Evolutionary conservation across 306 rosid species (phyloP), one percentile per base, ranked within the genome.

Genomic region (Spatholobus suberectus): DNA sequence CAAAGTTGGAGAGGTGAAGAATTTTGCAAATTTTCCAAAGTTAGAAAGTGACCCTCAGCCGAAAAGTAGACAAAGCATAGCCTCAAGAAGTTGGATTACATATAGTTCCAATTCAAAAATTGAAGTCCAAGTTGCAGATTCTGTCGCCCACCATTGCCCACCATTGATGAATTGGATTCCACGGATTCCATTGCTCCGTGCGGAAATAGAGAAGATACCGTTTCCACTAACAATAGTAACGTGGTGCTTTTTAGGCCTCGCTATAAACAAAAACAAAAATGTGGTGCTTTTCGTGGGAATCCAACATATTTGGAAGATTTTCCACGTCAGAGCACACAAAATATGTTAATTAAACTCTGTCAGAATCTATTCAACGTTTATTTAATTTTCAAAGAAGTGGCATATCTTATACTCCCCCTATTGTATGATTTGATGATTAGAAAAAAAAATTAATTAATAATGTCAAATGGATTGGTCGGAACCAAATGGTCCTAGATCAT

Each of bases 61-160:
- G 52, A 81, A 81, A 63, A 73, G 74, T 43, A 44, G 14, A 46
- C 29, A 70, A 79, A n/a, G 1, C 8, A 18, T 1, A 47, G 17
- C 17, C 44, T 37, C 29, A 34, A 27, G 8, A 23, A 41, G 8
- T 21, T 73, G 17, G 47, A 29, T 40, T 55, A 18, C 44, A n/a
- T n/a, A 40, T 9, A 32, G 15, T 66, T 75, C 3, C 9, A 74
- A 41, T 82, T 38, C 76, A 18, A 82, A 73, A 21, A 47, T 65
- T 24, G 23, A 55, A 82, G 65, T 82, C 86, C 63, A 68, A 76
- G 55, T 51, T 74, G 69, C 20, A 82, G 62, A 81, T 81, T 83
- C 82, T 73, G 55, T 52, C 77, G 82, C 86, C 78, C 40, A 71
- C 84, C 72, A 72, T 72, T 61, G 43, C 11, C n/a, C n/a, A n/a